Conservation (phyloP, 345 rosid species). For the Nephelium lappaceum region DNA sequence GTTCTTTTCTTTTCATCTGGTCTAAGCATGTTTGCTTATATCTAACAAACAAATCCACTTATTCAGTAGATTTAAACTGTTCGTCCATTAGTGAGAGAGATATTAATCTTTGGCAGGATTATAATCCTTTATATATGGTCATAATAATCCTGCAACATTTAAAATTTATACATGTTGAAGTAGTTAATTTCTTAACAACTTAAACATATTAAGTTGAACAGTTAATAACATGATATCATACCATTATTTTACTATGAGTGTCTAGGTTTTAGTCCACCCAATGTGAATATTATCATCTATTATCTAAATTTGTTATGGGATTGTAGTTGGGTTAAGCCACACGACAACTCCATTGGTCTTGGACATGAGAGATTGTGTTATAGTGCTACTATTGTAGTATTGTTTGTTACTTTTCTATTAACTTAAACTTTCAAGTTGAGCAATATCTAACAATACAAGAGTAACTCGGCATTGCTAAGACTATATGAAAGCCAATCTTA, state of each 20-base stretch:
- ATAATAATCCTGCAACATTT: not conserved
- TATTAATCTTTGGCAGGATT: not conserved
- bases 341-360: not conserved
- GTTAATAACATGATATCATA: not conserved
- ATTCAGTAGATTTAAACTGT: not conserved
- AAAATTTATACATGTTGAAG: not conserved
- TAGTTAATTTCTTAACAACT: not conserved
- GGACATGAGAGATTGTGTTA: not conserved
- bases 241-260: not conserved
- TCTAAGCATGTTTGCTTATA: not conserved
- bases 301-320: not conserved
- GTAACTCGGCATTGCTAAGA: not conserved
- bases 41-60: not conserved
- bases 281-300: no score
- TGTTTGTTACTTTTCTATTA: not conserved
- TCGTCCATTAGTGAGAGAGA: not conserved
- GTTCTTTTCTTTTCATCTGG: not conserved
- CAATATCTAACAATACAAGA: not conserved
- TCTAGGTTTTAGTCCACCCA: not conserved
- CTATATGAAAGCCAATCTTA: not conserved
- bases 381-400: not conserved
- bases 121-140: not conserved
- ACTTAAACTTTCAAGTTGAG: not conserved
- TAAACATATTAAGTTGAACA: not conserved
- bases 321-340: not conserved